Base-by-base conservation (phyloP, 768 basidiomycete genomes). In the Lactifluus echinatus region DNA sequence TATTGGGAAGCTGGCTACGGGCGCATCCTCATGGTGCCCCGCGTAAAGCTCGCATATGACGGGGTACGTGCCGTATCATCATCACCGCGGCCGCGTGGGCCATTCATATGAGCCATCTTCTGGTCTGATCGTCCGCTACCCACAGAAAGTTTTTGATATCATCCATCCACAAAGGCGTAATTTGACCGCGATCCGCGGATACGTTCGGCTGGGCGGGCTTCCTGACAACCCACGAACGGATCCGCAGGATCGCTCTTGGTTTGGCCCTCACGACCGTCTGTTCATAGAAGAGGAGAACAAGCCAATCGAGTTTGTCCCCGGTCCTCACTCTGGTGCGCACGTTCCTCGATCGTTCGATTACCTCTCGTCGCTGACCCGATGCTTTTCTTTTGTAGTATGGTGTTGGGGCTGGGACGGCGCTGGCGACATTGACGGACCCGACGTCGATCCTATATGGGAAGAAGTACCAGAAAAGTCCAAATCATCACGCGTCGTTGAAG, bases 391-490 rank as follows among this genome's bases (percentile, higher is more conserved):
- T 47, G 39, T 66, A 96, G 95, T 98, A 12, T 97, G 95, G 95
- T 98, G 95, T 68, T 97, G 95, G 95, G 95, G 95, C 19, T 99
- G 95, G 95, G 95, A 99, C 66, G 95, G 95, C 14, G 95, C 95
- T 3, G 95, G 95, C 19, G 95, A 99, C 67, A 79, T 99, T 23
- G 95, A 97, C 62, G 95, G 94, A 42, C 95, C 95, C 0, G 94
- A 98, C 66, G 91, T 99, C 6, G 95, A 98, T 65, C 95, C 95
- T 6, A 88, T 99, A 53, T 99, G 95, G 95, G 95, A 97, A 70
- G 67, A 70, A 33, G 86, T 87, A 84, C 74, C 87, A 4, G 80
- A 86, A 61, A 83, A 76, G 66, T 79, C 85, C 11, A 83, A 72
- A 47, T 68, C 67, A 2, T 19, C 73, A 0, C 82, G 83, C 44